Percentiles rank a stretch among this genome's conserved stretches.
These are phyloP conservation scores for Populus hybrid DNA, from an alignment of 441 rosid genomes.

Conservation along the genomic window DNA sequence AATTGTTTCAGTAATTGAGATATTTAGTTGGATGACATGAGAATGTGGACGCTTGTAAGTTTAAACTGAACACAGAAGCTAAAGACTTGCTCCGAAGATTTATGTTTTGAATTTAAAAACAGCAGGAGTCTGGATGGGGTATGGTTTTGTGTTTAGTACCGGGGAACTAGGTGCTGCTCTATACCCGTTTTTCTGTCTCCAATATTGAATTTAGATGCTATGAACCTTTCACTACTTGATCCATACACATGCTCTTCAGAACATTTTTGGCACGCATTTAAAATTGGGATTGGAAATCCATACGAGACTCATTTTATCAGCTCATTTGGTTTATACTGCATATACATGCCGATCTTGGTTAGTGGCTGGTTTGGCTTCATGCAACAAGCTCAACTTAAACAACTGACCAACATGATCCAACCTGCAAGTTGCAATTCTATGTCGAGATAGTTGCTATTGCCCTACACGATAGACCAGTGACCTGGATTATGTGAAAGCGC, in stretches of 20 bases:
- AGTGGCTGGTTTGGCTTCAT: neutral
- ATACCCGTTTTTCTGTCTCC: too few relatives aligned
- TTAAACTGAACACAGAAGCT: neutral
- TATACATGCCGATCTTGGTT: neutral
- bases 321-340: neutral
- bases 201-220: too few relatives aligned
- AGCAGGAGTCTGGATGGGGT: too few relatives aligned
- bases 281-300: too few relatives aligned
- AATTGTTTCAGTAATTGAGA: conserved; percentile 32
- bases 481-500: neutral
- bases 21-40: conserved; percentile 21
- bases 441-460: neutral
- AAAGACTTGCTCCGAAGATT: neutral
- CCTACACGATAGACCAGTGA: neutral
- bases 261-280: too few relatives aligned
- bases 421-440: neutral
- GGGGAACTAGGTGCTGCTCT: too few relatives aligned
- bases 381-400: neutral
- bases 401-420: neutral
- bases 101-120: too few relatives aligned
- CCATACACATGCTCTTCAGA: too few relatives aligned
- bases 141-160: too few relatives aligned
- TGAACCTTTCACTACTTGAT: too few relatives aligned
- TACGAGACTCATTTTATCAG: too few relatives aligned
- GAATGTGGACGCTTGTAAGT: neutral